A percentile compares a stretch with the other conserved stretches of the same genome.
These are phyloP conservation scores for Saksenaea vasiformis DNA, from an alignment of 371 early-diverging fungal species.

Conservation along the genomic window DNA sequence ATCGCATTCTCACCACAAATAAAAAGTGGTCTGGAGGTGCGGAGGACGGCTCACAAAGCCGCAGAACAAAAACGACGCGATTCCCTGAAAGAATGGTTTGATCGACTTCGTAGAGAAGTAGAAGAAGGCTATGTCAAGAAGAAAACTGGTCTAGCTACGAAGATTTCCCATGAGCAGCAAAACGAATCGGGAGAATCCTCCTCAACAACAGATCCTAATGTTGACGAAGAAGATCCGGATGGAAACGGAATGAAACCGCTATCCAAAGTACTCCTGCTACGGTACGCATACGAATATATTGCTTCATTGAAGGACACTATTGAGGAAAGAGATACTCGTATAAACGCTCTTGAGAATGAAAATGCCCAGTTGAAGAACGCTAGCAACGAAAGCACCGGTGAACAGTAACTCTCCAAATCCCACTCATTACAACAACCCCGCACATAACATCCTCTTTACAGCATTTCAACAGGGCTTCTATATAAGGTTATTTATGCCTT, in stretches of 20 bases:
- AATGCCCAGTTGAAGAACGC: neutral
- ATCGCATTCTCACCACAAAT: constrained; percentile 71
- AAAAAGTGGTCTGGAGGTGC: constrained; percentile 71
- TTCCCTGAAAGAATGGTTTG: constrained; percentile 84
- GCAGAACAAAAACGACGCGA: constrained; percentile 96
- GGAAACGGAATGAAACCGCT: constrained; percentile 33
- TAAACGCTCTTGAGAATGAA: neutral
- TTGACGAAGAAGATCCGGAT: constrained; percentile 11
- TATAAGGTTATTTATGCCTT: too few relatives aligned
- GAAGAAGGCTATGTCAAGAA: constrained; percentile 63
- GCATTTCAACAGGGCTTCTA: too few relatives aligned
- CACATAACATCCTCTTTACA: neutral
- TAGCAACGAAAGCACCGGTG: neutral
- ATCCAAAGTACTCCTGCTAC: constrained; percentile 50
- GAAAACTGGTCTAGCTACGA: constrained; percentile 24
- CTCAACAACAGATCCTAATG: constrained; percentile 1
- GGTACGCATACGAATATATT: constrained; percentile 64
- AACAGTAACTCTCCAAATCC: neutral
- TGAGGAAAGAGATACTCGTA: constrained; percentile 23
- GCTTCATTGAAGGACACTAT: constrained; percentile 39
- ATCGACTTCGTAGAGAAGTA: constrained; percentile 69
- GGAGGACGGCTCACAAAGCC: constrained; percentile 84
- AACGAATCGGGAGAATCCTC: constrained; percentile 10
- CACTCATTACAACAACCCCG: neutral
- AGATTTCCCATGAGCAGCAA: constrained; percentile 29